Percentiles rank a stretch among this genome's conserved stretches.
Conservation (phyloP, 2,329 filamentous ascomycete species). For the Colletotrichum theobromicola region DNA sequence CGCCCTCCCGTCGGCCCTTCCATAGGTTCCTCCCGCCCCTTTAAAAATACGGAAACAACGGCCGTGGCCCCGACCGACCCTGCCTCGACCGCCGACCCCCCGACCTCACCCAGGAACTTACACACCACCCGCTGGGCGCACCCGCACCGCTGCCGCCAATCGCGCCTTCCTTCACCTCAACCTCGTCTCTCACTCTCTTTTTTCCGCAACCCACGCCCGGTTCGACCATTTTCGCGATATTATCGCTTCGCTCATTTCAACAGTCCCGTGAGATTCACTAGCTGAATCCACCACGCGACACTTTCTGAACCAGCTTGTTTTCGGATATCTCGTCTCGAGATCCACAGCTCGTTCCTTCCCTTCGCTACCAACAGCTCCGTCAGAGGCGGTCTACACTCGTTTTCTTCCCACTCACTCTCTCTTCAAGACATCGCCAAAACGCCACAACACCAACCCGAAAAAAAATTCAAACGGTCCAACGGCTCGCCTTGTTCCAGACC, state of each 20-base stretch:
- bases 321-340: background rate
- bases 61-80: slow-evolving; percentile 4
- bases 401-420: background rate
- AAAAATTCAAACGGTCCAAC: background rate
- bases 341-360: slow-evolving; percentile 13
- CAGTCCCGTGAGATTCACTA: slow-evolving; percentile 2
- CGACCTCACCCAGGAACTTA: slow-evolving; percentile 12
- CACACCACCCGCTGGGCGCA: background rate
- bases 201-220: background rate
- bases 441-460: background rate
- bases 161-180: background rate
- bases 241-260: background rate
- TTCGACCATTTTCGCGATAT: background rate
- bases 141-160: background rate
- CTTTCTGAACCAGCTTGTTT: background rate
- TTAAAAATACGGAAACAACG: slow-evolving; percentile 6
- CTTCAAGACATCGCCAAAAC: background rate
- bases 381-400: slow-evolving; percentile 17
- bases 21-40: background rate
- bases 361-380: background rate
- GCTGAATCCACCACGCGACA: background rate
- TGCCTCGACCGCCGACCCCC: background rate
- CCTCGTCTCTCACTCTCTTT: background rate
- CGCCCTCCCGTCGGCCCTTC: background rate
- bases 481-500: slow-evolving; percentile 3